These are phyloP conservation scores for Chlamydomonas incerta DNA, from an alignment of 139 green algal species.

Conservation along the genomic window DNA sequence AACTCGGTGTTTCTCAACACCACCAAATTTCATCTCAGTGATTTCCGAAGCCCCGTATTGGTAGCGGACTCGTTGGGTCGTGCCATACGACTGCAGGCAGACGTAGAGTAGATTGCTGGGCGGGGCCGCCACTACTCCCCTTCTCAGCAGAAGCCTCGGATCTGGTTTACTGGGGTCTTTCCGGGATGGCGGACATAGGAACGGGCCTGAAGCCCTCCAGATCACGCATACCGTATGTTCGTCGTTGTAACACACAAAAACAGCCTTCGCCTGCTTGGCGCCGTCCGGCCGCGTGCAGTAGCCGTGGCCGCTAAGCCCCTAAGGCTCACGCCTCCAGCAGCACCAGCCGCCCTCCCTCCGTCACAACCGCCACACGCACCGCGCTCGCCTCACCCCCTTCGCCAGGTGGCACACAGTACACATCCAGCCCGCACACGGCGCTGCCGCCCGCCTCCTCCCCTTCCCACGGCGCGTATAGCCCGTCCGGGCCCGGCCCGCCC, in stretches of 20 bases:
- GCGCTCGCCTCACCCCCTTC: not conserved
- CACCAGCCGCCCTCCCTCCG: conserved; percentile 23
- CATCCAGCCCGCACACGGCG: conserved; percentile 12
- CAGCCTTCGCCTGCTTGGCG: not conserved
- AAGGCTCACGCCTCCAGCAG: not conserved
- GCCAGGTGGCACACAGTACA: not conserved
- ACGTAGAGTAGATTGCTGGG: too few species aligned
- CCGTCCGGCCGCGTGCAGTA: too few species aligned
- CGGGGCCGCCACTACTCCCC: too few species aligned
- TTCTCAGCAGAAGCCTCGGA: too few species aligned
- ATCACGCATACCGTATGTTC: not conserved
- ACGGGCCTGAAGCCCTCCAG: too few species aligned
- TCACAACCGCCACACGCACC: conserved; percentile 27
- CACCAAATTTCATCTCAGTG: not conserved
- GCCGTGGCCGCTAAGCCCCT: too few species aligned
- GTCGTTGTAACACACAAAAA: not conserved
- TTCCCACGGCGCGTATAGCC: conserved; percentile 44
- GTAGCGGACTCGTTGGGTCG: not conserved
- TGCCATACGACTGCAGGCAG: not conserved
- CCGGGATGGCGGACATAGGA: too few species aligned
- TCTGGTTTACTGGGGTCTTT: too few species aligned
- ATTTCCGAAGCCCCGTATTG: too few species aligned
- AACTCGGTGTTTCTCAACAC: conserved; percentile 6
- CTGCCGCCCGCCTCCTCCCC: conserved; percentile 21
- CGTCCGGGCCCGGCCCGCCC: conserved; percentile 23